Evolutionary conservation across 2,329 filamentous ascomycete genomes (phyloP).

Genomic region (Hysterium pulicare): DNA sequence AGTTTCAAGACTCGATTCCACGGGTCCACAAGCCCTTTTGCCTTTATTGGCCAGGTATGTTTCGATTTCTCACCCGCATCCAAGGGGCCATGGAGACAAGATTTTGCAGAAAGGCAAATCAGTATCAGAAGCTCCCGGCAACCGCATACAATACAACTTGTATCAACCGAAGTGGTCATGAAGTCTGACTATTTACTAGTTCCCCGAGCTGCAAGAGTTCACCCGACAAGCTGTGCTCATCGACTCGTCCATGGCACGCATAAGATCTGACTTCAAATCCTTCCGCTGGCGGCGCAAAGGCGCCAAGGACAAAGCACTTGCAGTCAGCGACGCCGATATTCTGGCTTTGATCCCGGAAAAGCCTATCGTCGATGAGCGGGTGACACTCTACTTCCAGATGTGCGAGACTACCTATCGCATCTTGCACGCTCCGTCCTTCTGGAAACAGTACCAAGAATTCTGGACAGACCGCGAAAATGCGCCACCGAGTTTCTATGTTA

Average conservation of each 20-base stretch:
- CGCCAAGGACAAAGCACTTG: conserved; percentile 18
- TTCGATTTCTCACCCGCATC: background rate
- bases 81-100: no score
- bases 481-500: conserved; percentile 36
- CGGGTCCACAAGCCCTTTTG: conserved; percentile 41
- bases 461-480: conserved; percentile 39
- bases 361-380: conserved; percentile 40
- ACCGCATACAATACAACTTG: no score
- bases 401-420: conserved; percentile 54
- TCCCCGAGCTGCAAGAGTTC: conserved; percentile 34
- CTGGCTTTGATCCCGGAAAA: conserved; percentile 36
- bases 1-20: conserved; percentile 46
- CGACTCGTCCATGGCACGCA: conserved; percentile 26
- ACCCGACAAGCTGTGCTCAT: conserved; percentile 28
- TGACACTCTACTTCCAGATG: conserved; percentile 46
- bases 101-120: no score
- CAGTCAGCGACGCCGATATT: conserved; percentile 29
- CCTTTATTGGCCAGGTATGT: conserved; percentile 31
- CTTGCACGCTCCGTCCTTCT: conserved; percentile 53
- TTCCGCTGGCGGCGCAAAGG: conserved; percentile 29
- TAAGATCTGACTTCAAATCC: conserved; percentile 32
- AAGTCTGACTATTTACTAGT: conserved; percentile 19
- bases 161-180: no score
- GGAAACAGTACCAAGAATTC: conserved; percentile 47
- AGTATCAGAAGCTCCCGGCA: no score